A percentile compares a stretch with the other conserved stretches of the same genome.
These are phyloP conservation scores for Sodiomyces alkalinus DNA, from an alignment of 2,329 filamentous ascomycete species.

Conservation along the genomic window DNA sequence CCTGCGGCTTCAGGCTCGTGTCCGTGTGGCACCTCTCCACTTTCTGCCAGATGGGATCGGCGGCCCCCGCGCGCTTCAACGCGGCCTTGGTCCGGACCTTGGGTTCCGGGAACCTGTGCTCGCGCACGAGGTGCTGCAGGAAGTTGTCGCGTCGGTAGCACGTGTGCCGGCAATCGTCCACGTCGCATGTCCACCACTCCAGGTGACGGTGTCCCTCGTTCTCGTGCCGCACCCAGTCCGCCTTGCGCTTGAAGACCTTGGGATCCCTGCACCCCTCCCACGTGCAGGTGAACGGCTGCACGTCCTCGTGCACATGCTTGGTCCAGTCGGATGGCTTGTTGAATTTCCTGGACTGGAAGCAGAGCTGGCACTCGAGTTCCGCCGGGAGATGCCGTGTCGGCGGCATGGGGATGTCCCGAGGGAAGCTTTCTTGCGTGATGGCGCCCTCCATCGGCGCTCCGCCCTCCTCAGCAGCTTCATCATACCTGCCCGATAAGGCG, in stretches of 20 bases:
- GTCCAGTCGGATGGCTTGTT: conserved; percentile 93
- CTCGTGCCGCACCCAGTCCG: conserved; percentile 90
- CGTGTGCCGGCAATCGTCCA: conserved; percentile 64
- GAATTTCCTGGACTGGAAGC: conserved; percentile 73
- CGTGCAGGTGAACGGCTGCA: conserved; percentile 86
- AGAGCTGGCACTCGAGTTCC: conserved; percentile 79
- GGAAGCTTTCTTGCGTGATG: conserved; percentile 61
- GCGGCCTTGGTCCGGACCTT: conserved; percentile 61
- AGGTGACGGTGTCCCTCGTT: conserved; percentile 81
- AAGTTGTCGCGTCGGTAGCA: conserved; percentile 90
- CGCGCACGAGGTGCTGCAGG: conserved; percentile 77
- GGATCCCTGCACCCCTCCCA: conserved; percentile 70
- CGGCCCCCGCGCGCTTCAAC: conserved; percentile 39
- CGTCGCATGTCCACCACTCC: conserved; percentile 80
- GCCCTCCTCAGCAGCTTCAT: conserved; percentile 34
- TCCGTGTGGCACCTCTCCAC: conserved; percentile 65
- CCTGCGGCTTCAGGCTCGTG: conserved; percentile 46
- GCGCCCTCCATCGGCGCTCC: conserved; percentile 55
- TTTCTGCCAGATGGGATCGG: conserved; percentile 58
- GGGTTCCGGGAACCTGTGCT: conserved; percentile 76
- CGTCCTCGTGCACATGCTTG: conserved; percentile 87
- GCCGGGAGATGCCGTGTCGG: conserved; percentile 64
- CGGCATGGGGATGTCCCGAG: conserved; percentile 65
- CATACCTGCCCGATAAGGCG: conserved; percentile 22
- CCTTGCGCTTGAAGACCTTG: conserved; percentile 89